Evolutionary conservation across 345 rosid genomes (phyloP), one percentile per base, ranked within the genome.

Genomic region (Citrus mangshanensis): DNA sequence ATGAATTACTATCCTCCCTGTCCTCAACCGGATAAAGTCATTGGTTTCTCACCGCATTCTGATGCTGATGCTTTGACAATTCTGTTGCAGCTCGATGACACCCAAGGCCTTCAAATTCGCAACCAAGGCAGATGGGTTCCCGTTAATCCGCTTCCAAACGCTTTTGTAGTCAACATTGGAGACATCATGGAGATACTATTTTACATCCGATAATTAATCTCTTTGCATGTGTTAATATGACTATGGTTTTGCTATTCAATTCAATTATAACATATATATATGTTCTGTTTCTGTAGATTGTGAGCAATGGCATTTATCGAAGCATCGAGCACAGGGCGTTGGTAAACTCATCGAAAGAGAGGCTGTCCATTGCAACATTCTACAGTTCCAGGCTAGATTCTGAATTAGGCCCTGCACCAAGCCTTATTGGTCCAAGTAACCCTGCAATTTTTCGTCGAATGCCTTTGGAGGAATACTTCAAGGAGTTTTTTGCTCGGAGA

Each of bases 1-100:
- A 84, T 84, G 85, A 86, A 86, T 35, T 81, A 81, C 78, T 86
- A 86, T 67, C 89, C 89, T 22, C 84, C 82, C 7, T 84, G 89
- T 19, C 85, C 85, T 40, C 74, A 86, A 77, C 85, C 87, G 30
- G 84, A 86, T 10, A 82, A 59, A 70, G 79, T 76, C 13, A 84
- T 80, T 28, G 86, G 89, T 21, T 77, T 87, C 25, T 73, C 83
- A n/a, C 87, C 87, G 32, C 87, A 84, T 81, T 84, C 85, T 32
- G 78, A 80, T 74, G 68, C 78, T 16, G 74, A 14, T 28, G 82
- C 73, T 34, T 60, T 80, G 4, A 80, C 82, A 0, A 68, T 80
- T 42, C 74, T 80, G 21, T 49, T 59, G 19, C 78, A 74, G 74
- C 69, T 80, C 37, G 74, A 58, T 68, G 79, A 74, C 7, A 55